Conservation (phyloP, 2,329 filamentous ascomycete genomes). For the Dendryphion nanum region DNA sequence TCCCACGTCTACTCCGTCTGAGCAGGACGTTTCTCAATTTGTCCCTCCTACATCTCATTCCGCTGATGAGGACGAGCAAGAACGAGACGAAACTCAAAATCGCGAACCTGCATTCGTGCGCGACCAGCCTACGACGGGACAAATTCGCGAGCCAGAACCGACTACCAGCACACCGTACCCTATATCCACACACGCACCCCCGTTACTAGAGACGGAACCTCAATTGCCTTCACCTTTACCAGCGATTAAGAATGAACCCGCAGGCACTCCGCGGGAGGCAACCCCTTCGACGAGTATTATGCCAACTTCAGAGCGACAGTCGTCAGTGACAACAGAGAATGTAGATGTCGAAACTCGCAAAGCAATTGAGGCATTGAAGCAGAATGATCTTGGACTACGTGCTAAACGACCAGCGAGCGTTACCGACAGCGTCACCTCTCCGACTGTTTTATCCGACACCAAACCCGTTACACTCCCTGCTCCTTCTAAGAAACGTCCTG, state of each 20-base stretch:
- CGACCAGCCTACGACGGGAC: conserved; percentile 24
- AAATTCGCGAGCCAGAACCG: conserved; percentile 24
- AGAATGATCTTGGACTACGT: conserved; percentile 45
- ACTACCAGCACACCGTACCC: conserved; percentile 13
- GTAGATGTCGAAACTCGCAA: conserved; percentile 42
- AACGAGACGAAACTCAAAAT: conserved; percentile 23
- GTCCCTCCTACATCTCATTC: conserved; percentile 14
- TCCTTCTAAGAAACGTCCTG: conserved; percentile 45
- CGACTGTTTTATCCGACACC: conserved; percentile 37
- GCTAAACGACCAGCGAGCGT: conserved; percentile 32
- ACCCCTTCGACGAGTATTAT: conserved; percentile 24
- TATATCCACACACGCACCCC: conserved; percentile 6
- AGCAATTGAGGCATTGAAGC: conserved; percentile 45
- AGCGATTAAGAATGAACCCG: conserved; percentile 42
- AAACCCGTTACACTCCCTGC: conserved; percentile 22
- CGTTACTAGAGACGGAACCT: conserved; percentile 7
- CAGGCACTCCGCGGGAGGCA: conserved; percentile 36
- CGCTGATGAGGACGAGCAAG: conserved; percentile 9
- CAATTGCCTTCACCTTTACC: conserved; percentile 27
- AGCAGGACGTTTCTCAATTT: conserved; percentile 18
- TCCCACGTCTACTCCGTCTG: background rate
- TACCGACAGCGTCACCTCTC: conserved; percentile 41
- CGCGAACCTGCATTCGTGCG: conserved; percentile 31
- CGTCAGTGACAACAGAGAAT: conserved; percentile 17
- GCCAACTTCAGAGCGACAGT: conserved; percentile 18